Conservation (phyloP, 768 basidiomycete species). For the Leccinellum albellum region DNA sequence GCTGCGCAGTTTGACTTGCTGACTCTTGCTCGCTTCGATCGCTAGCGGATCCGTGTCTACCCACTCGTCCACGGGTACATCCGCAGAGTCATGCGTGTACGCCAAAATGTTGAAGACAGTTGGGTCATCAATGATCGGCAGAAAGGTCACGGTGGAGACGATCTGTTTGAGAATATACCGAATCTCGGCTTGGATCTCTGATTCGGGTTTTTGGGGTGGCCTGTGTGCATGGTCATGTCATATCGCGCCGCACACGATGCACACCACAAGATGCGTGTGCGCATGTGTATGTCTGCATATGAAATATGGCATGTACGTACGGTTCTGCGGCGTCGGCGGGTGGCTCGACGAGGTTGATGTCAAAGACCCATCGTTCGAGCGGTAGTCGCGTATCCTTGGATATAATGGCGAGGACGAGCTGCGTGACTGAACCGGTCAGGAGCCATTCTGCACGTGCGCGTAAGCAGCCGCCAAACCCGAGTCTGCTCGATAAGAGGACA, state of each 20-base stretch:
- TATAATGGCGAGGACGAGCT: slow-evolving; percentile 93
- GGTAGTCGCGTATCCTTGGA: slow-evolving; percentile 90
- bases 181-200: slow-evolving; percentile 96
- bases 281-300: neutral
- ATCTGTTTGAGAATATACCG: slow-evolving; percentile 98
- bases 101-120: slow-evolving; percentile 97
- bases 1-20: slow-evolving; percentile 90
- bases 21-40: slow-evolving; percentile 90
- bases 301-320: slow-evolving; percentile 36
- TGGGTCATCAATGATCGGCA: slow-evolving; percentile 92
- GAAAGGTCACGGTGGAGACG: slow-evolving; percentile 92
- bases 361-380: slow-evolving; percentile 97
- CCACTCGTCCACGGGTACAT: slow-evolving; percentile 93
- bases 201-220: slow-evolving; percentile 62
- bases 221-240: slow-evolving; percentile 27
- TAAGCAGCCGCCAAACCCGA: neutral
- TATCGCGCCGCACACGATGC: slow-evolving; percentile 74
- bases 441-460: slow-evolving; percentile 72
- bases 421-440: slow-evolving; percentile 84
- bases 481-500: slow-evolving; percentile 25
- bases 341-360: slow-evolving; percentile 79
- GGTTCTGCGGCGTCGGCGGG: slow-evolving; percentile 45
- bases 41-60: slow-evolving; percentile 90
- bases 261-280: neutral
- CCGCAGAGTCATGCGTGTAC: slow-evolving; percentile 89